Percentiles rank a stretch among this genome's conserved stretches.
Conservation (phyloP, 1,284 basidiomycete species). For the Heterobasidion irregulare region DNA sequence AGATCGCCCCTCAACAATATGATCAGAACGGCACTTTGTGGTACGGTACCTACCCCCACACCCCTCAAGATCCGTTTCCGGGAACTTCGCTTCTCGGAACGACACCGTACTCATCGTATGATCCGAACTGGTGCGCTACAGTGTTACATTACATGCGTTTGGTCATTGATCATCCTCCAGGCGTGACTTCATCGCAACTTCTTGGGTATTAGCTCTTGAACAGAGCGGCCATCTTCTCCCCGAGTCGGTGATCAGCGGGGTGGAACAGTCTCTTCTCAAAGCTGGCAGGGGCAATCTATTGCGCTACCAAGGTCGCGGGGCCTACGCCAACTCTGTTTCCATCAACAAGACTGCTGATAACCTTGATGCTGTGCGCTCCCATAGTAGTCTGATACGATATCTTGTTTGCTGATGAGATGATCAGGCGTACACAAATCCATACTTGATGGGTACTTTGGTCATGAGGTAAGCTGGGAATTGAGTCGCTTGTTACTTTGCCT, state of each 20-base stretch:
- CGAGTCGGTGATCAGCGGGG: neutral
- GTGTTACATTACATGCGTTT: neutral
- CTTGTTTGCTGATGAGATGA: neutral
- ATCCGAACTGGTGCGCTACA: neutral
- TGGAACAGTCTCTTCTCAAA: neutral
- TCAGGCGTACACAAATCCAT: neutral
- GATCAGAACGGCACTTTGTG: neutral
- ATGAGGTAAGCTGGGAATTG: neutral
- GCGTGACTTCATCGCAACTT: neutral
- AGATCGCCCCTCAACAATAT: neutral
- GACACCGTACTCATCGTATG: neutral
- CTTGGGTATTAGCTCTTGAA: neutral
- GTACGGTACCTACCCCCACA: neutral
- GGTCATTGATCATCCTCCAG: neutral
- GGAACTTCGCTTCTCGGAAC: neutral
- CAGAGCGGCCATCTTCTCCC: neutral
- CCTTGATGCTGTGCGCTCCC: neutral
- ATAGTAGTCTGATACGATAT: neutral
- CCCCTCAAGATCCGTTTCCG: neutral
- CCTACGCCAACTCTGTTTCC: neutral
- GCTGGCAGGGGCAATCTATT: neutral
- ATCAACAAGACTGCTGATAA: neutral
- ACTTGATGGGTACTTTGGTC: neutral
- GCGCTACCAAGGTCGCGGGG: neutral
- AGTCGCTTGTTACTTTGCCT: neutral